phyloP scores from a whole-genome alignment of 768 basidiomycete species.

The Lyophyllum shimeji region DNA sequence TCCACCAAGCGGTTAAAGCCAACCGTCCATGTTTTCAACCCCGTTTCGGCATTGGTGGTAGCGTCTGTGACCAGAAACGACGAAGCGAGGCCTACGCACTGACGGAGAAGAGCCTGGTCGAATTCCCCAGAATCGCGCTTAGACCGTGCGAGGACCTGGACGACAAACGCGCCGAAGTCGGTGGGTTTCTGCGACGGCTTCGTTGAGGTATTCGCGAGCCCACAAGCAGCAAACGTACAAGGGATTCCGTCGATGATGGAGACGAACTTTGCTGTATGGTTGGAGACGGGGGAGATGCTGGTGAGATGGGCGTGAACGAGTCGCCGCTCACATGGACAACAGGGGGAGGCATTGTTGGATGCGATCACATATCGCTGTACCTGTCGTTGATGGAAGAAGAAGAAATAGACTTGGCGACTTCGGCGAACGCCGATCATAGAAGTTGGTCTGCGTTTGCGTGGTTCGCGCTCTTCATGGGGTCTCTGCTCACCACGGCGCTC shows the following conservation, averaged over 20 bases:
- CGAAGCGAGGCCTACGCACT: slow-evolving; percentile 67
- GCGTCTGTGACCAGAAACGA: slow-evolving; percentile 80
- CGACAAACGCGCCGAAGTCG: slow-evolving; percentile 60
- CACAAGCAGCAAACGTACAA: slow-evolving; percentile 7
- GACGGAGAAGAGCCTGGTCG: slow-evolving; percentile 62
- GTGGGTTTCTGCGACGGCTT: slow-evolving; percentile 37
- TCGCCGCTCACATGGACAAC: slow-evolving; percentile 8
- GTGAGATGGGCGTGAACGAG: slow-evolving; percentile 11
- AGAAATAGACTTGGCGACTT: not conserved
- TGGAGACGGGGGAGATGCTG: not conserved
- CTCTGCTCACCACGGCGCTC: slow-evolving; percentile 34
- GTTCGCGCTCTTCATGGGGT: slow-evolving; percentile 20
- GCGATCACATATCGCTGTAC: not conserved
- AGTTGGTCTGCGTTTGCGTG: not conserved
- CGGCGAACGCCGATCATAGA: slow-evolving; percentile 12
- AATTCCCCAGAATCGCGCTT: slow-evolving; percentile 43
- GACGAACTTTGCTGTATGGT: not conserved
- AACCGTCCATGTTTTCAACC: slow-evolving; percentile 59
- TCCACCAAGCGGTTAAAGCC: slow-evolving; percentile 74
- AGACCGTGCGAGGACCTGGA: slow-evolving; percentile 52
- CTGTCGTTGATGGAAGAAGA: not conserved
- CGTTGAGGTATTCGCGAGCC: not conserved
- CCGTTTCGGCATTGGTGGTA: slow-evolving; percentile 57
- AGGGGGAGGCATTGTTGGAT: slow-evolving; percentile 5
- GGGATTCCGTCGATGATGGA: slow-evolving; percentile 1